Conservation (phyloP, 2,329 filamentous ascomycete species). For the Sarocladiaceae sp. region DNA sequence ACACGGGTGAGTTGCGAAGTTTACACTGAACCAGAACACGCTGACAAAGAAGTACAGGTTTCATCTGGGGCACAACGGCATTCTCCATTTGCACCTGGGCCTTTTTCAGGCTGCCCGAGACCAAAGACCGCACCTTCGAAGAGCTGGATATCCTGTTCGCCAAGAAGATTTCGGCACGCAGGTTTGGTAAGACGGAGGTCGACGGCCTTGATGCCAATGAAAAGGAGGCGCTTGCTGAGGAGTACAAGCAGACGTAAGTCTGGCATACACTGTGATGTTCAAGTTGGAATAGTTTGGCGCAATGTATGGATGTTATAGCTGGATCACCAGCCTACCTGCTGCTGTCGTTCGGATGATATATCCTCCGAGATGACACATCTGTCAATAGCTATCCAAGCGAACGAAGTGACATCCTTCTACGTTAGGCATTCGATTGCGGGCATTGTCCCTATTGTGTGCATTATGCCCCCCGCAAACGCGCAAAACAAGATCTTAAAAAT, state of each 20-base stretch:
- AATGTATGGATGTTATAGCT: no score
- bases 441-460: no score
- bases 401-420: no score
- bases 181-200: conserved; percentile 5
- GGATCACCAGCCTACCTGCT: no score
- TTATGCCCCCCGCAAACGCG: no score
- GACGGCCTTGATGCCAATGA: not conserved
- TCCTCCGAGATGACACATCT: no score
- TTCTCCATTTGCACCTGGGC: conserved; percentile 15
- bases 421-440: no score
- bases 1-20: conserved; percentile 39
- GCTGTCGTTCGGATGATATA: no score
- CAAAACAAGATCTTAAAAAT: no score
- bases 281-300: no score
- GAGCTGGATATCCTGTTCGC: conserved; percentile 20
- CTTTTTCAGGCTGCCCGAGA: conserved; percentile 19
- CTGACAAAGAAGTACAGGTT: conserved; percentile 7
- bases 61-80: conserved; percentile 12
- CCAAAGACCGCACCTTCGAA: conserved; percentile 17
- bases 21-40: conserved; percentile 19
- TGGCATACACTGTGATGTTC: no score
- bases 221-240: conserved; percentile 2
- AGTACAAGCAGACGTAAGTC: not conserved
- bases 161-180: conserved; percentile 13
- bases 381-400: no score